These are phyloP conservation scores for Tephrocybe sp. DNA, from an alignment of 768 basidiomycete species.

Conservation along the genomic window DNA sequence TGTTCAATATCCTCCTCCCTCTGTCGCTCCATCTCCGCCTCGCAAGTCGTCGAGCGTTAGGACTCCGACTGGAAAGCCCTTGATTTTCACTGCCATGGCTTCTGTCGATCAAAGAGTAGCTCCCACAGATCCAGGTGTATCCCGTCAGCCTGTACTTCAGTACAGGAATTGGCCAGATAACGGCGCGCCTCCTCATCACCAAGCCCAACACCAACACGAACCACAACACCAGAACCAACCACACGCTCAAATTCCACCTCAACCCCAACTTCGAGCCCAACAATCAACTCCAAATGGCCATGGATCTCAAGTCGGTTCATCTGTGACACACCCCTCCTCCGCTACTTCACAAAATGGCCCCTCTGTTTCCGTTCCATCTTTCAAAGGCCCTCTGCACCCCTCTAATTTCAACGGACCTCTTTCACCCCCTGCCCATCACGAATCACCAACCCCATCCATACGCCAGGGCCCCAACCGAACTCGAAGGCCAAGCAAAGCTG, in stretches of 20 bases:
- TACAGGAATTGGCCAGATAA: background rate
- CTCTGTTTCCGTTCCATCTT: constrained; percentile 6
- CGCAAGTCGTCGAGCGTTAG: constrained; percentile 25
- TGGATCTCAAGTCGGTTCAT: background rate
- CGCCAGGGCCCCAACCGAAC: constrained; percentile 19
- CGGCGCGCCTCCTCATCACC: constrained; percentile 3
- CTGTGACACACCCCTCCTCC: background rate
- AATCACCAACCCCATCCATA: background rate
- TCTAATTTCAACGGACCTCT: background rate
- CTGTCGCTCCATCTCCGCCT: constrained; percentile 15
- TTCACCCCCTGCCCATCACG: background rate
- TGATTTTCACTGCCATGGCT: constrained; percentile 64
- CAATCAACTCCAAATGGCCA: background rate
- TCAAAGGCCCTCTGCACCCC: constrained; percentile 1
- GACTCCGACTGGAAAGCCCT: constrained; percentile 43
- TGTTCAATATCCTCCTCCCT: constrained; percentile 4
- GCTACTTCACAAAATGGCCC: background rate
- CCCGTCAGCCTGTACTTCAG: background rate
- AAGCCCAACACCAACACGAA: background rate
- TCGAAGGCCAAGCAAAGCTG: constrained; percentile 20
- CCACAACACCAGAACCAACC: background rate
- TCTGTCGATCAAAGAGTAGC: constrained; percentile 21
- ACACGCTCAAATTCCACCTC: background rate
- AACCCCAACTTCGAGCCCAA: background rate
- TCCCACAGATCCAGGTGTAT: background rate